These are phyloP conservation scores for Pleurotus pulmonarius DNA, from an alignment of 768 basidiomycete genomes.

Conservation along the genomic window DNA sequence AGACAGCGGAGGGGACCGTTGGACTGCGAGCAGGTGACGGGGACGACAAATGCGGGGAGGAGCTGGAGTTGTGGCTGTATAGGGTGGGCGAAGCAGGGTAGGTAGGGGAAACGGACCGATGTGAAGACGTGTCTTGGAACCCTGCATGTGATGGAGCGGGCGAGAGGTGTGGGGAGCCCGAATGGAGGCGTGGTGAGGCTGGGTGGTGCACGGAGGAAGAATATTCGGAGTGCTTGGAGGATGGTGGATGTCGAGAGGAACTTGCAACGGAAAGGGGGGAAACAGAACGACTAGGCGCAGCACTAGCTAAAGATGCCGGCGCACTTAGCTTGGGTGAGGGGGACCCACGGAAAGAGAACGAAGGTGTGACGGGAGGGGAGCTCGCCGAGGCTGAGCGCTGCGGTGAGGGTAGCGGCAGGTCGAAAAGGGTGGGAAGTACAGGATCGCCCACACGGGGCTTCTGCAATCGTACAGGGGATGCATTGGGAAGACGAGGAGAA, in stretches of 20 bases:
- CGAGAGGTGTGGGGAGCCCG: constrained; percentile 3
- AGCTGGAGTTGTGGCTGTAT: neutral
- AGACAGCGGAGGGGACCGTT: neutral
- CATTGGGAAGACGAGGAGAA: neutral
- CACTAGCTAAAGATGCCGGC: neutral
- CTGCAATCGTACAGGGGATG: neutral
- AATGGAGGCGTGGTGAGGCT: neutral
- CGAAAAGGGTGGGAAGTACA: constrained; percentile 3
- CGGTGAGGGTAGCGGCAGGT: neutral
- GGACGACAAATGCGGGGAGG: neutral
- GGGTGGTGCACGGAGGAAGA: neutral
- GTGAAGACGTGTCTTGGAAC: neutral
- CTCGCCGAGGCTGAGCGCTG: constrained; percentile 1
- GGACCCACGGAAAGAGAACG: neutral
- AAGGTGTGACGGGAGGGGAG: neutral
- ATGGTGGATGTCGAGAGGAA: constrained; percentile 7
- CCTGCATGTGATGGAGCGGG: constrained; percentile 4
- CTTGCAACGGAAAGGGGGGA: constrained; percentile 4
- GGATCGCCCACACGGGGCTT: constrained; percentile 4
- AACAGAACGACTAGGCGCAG: neutral
- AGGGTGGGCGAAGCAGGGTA: neutral
- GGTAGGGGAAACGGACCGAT: constrained; percentile 1
- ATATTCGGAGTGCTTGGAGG: neutral
- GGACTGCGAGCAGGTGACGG: constrained; percentile 1
- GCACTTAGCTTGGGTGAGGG: constrained; percentile 1